Conservation (phyloP, 306 rosid species). For the Begonia masoniana region DNA sequence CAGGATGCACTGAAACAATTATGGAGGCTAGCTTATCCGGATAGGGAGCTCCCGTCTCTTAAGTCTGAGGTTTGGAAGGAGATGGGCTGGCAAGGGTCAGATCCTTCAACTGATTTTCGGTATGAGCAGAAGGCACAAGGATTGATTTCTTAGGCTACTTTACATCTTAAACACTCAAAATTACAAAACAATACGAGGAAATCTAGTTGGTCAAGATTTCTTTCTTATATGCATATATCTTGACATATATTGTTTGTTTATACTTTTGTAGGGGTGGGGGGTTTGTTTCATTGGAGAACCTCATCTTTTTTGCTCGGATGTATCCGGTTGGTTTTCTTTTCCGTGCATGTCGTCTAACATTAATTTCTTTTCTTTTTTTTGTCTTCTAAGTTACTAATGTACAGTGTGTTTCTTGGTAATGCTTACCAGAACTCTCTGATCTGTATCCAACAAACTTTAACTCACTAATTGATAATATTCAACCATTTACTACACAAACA, state of each 20-base stretch:
- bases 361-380: too few relatives aligned
- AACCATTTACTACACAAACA: too few relatives aligned
- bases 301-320: slow-evolving; percentile 62
- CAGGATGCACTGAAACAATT: slow-evolving; percentile 72
- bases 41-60: slow-evolving; percentile 66
- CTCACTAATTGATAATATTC: too few relatives aligned
- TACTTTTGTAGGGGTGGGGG: slow-evolving; percentile 84
- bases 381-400: neutral
- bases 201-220: neutral
- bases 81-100: slow-evolving; percentile 99
- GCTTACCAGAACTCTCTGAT: too few relatives aligned
- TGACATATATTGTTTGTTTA: slow-evolving; percentile 2
- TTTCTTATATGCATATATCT: neutral
- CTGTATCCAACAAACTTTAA: too few relatives aligned
- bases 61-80: slow-evolving; percentile 94
- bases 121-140: slow-evolving; percentile 13
- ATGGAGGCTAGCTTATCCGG: slow-evolving; percentile 89
- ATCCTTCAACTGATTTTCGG: slow-evolving; percentile 99
- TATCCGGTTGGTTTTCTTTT: slow-evolving; percentile 61
- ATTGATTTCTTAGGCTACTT: neutral
- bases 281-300: slow-evolving; percentile 83
- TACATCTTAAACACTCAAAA: neutral
- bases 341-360: neutral
- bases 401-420: too few relatives aligned
- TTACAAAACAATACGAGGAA: too few relatives aligned